These are phyloP conservation scores for Priceomyces haplophilus DNA, from an alignment of 805 yeast genomes.

Conservation along the genomic window DNA sequence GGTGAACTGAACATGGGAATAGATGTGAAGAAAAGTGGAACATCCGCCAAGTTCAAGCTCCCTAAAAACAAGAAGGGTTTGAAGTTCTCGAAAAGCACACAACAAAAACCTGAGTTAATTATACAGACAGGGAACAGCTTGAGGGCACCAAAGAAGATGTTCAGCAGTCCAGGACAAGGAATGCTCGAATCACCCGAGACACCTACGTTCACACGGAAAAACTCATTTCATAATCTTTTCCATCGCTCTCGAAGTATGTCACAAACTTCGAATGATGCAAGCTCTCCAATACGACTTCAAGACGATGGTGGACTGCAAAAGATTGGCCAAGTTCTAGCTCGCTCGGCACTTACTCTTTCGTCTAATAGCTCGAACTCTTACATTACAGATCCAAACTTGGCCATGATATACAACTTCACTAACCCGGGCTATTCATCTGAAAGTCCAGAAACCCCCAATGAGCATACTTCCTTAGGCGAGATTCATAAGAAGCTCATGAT, in stretches of 20 bases:
- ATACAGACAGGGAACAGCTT: constrained; percentile 28
- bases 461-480: constrained; percentile 22
- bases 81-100: constrained; percentile 10
- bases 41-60: constrained; percentile 11
- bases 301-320: constrained; percentile 13
- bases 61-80: constrained; percentile 9
- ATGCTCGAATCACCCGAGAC: constrained; percentile 13
- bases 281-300: constrained; percentile 6
- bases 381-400: constrained; percentile 28
- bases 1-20: constrained; percentile 5
- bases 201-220: constrained; percentile 14
- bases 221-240: constrained; percentile 32
- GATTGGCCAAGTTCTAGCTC: constrained; percentile 10
- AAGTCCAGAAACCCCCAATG: constrained; percentile 18
- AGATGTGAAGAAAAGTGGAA: constrained; percentile 7
- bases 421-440: constrained; percentile 29
- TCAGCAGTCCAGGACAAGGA: constrained; percentile 12
- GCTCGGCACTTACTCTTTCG: constrained; percentile 27
- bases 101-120: constrained; percentile 26
- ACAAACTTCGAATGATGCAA: constrained; percentile 10
- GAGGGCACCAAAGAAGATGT: constrained; percentile 23
- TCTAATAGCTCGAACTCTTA: constrained; percentile 35
- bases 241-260: constrained; percentile 23
- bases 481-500: constrained; percentile 28
- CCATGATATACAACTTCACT: constrained; percentile 32